Evolutionary conservation across 306 rosid genomes (phyloP).

Genomic region (Astragalus glycyphyllos): DNA sequence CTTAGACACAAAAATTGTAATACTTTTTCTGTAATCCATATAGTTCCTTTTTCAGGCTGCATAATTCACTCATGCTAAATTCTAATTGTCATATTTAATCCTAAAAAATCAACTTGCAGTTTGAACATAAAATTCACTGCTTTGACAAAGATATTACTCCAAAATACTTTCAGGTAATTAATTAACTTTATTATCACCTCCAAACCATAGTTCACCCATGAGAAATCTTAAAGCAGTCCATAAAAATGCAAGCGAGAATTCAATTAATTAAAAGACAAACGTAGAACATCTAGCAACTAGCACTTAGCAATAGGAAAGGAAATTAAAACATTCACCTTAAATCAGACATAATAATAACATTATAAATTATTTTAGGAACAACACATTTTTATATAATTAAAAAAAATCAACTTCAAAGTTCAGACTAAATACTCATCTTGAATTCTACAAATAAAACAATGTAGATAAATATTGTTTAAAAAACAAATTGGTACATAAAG

Average conservation of each 20-base stretch:
- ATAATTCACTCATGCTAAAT: background rate
- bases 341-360: background rate
- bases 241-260: background rate
- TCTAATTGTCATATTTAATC: background rate
- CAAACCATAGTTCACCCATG: background rate
- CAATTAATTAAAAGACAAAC: background rate
- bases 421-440: background rate
- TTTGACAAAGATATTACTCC: background rate
- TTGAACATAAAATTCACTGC: background rate
- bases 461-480: background rate
- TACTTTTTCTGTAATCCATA: background rate
- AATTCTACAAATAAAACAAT: background rate
- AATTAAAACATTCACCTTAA: background rate
- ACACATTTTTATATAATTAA: background rate
- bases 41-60: conserved; percentile 1
- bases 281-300: too few species aligned
- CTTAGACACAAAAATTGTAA: background rate
- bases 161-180: background rate
- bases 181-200: conserved; percentile 2
- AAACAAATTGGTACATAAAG: background rate
- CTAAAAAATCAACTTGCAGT: background rate
- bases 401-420: background rate
- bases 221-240: background rate
- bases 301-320: background rate
- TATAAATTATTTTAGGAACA: background rate